Evolutionary conservation across 805 yeast genomes (phyloP).

Genomic region (Yarrowia sp.): DNA sequence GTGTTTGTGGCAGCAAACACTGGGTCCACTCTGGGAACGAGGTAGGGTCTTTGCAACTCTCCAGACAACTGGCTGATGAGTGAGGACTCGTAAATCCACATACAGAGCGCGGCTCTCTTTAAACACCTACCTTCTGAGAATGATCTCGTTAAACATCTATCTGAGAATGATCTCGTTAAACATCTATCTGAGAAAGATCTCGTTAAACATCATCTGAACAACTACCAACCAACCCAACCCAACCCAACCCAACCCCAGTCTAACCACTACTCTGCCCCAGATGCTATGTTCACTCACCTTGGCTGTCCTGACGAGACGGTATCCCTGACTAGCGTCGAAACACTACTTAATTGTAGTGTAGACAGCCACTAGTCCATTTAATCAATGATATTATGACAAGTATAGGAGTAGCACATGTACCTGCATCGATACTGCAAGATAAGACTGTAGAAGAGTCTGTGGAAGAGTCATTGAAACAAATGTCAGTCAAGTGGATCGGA

Average conservation of each 20-base stretch:
- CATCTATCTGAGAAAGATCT: background rate
- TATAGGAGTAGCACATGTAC: background rate
- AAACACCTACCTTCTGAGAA: background rate
- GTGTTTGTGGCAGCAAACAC: constrained; percentile 10
- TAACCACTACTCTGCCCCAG: background rate
- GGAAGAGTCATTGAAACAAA: no score
- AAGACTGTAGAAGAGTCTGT: background rate
- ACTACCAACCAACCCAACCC: background rate
- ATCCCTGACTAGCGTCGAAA: constrained; percentile 8
- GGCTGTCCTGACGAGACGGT: constrained; percentile 21
- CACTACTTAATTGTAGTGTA: constrained; percentile 19
- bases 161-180: background rate
- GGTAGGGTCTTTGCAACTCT: background rate
- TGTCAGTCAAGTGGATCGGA: no score
- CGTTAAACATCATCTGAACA: background rate
- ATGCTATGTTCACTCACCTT: background rate
- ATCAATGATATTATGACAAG: background rate
- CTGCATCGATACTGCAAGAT: background rate
- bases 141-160: background rate
- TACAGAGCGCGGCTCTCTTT: constrained; percentile 22
- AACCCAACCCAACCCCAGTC: background rate
- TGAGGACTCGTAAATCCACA: background rate
- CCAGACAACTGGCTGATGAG: background rate
- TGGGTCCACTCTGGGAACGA: background rate
- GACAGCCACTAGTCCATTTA: constrained; percentile 7